These are phyloP conservation scores for Pyrenochaeta sp. DNA, from an alignment of 2,329 filamentous ascomycete genomes.

Conservation along the genomic window DNA sequence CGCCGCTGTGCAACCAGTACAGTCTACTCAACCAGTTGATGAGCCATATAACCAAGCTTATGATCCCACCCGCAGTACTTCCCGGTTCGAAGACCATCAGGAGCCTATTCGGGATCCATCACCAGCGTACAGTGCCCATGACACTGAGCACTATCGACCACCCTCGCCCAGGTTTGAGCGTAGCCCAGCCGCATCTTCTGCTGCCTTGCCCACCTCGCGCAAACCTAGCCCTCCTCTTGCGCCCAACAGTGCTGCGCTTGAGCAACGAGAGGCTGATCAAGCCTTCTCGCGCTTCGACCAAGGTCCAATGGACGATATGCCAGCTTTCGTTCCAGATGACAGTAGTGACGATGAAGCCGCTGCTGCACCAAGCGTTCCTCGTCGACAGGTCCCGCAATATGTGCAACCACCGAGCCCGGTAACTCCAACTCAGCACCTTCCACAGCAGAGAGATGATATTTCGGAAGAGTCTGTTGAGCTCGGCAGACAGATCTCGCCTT, in stretches of 20 bases:
- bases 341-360: constrained; percentile 41
- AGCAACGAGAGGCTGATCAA: constrained; percentile 63
- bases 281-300: constrained; percentile 81
- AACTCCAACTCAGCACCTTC: constrained; percentile 26
- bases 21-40: constrained; percentile 23
- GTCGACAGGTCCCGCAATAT: constrained; percentile 21
- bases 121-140: constrained; percentile 27
- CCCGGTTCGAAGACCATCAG: constrained; percentile 32
- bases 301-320: constrained; percentile 85
- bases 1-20: constrained; percentile 15
- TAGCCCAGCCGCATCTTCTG: constrained; percentile 33
- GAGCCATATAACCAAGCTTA: constrained; percentile 24
- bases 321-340: constrained; percentile 74
- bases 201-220: constrained; percentile 19
- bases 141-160: constrained; percentile 25
- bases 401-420: constrained; percentile 19
- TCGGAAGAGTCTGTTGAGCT: constrained; percentile 55
- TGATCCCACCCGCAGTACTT: constrained; percentile 32
- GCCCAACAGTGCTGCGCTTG: constrained; percentile 69
- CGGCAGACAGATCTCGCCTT: constrained; percentile 44
- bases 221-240: constrained; percentile 59
- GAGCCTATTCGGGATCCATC: constrained; percentile 34
- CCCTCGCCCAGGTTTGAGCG: constrained; percentile 34
- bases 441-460: constrained; percentile 39
- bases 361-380: constrained; percentile 30